Evolutionary conservation across 352 stramenopile species (phyloP), one percentile per base, ranked within the genome.

Genomic region (Phytophthora fragariaefolia): DNA sequence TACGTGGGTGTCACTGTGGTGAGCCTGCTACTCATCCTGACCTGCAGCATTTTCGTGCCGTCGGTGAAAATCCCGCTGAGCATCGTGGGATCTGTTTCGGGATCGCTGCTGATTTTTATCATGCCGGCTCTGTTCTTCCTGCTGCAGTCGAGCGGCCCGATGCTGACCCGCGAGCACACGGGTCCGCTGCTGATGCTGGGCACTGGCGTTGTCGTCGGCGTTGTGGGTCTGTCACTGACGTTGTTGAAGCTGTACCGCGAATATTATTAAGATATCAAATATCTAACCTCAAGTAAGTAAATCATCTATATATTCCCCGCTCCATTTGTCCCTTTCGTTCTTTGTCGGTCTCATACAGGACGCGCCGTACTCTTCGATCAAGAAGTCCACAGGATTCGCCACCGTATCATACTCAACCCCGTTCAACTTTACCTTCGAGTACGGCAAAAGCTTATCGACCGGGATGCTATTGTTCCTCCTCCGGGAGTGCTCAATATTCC

Each of bases 21-120:
- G 9, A 85, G 75, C 24, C 63, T 87, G 59, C 49, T 75, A 36
- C 74, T 93, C 27, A 93, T 93, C 57, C 26, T 91, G 45, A 26
- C 80, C 34, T 91, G 81, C 63, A 90, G 80, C 36, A 79, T 93
- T 66, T 90, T 93, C 58, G 83, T 91, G 54, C 85, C 83, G 64
- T 89, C 66, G 2, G 82, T 91, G 57, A 93, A 91, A 69, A 90
- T 91, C 51, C 82, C 85, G 43, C 58, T 93, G 30, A 91, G 81
- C 53, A 93, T 93, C 60, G 85, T 93, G 22, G 85, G 85, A 28
- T 91, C 81, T 5, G 83, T 88, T 32, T 88, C 82, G 2, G 83
- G 85, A n/a, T 93, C 85, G 58, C 59, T 93, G 27, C 60, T 93
- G 50, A 93, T 93, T 59, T 92, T 92, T 67, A 84, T 93, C 58